phyloP scores from a whole-genome alignment of 2,329 filamentous ascomycete species.

The Botrytis byssoidea region DNA sequence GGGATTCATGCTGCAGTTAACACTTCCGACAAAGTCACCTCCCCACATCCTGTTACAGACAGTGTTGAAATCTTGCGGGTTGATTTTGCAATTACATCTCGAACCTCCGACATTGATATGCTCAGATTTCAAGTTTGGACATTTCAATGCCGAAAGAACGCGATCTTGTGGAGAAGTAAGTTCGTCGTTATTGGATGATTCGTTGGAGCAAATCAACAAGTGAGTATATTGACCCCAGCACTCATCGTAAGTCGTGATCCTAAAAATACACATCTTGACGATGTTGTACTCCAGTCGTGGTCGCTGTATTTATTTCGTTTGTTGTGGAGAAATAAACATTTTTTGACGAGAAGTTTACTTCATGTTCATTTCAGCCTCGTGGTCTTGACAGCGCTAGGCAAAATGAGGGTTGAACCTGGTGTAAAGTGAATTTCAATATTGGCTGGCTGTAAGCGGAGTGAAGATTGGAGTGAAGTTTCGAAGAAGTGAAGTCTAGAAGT shows the following conservation, averaged over 20 bases:
- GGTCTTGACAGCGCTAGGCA: background rate
- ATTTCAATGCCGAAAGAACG: background rate
- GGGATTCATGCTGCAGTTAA: background rate
- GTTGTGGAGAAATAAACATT: too few relatives aligned
- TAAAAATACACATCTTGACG: conserved; percentile 5
- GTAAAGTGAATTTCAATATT: too few relatives aligned
- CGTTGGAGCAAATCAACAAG: background rate
- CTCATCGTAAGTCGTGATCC: background rate
- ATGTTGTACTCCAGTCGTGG: background rate
- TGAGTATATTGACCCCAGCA: conserved; percentile 15
- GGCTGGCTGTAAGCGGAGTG: background rate
- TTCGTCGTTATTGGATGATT: background rate
- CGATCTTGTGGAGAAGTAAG: background rate
- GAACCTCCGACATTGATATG: conserved; percentile 1
- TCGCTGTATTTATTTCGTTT: background rate
- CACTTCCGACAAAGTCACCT: conserved; percentile 10
- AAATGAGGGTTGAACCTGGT: background rate
- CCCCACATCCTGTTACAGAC: conserved; percentile 4
- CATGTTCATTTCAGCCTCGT: conserved; percentile 4
- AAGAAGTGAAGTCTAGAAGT: background rate
- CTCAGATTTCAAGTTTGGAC: conserved; percentile 6
- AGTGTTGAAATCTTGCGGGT: background rate
- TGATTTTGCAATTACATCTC: conserved; percentile 11
- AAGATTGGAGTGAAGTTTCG: background rate
- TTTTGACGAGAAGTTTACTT: background rate